A percentile compares a stretch with the other conserved stretches of the same genome.
These are phyloP conservation scores for Camptophora hylomeconis DNA, from an alignment of 2,329 filamentous ascomycete genomes.

Conservation along the genomic window DNA sequence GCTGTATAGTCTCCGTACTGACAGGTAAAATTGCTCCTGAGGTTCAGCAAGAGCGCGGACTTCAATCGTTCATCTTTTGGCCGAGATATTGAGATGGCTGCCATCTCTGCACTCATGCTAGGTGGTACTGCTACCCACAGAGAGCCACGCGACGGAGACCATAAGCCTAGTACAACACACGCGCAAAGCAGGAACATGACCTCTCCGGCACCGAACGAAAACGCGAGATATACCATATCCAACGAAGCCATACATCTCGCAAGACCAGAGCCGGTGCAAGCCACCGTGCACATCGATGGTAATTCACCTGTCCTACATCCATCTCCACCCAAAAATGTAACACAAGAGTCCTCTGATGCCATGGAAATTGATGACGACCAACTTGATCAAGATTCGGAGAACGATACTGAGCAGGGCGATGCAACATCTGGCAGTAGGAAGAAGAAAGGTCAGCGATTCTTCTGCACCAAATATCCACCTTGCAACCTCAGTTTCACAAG, in stretches of 20 bases:
- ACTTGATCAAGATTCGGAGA: conserved; percentile 54
- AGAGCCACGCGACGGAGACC: not conserved
- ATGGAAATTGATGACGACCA: conserved; percentile 31
- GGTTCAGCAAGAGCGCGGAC: no score
- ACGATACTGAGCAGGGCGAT: conserved; percentile 49
- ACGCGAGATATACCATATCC: conserved; percentile 1
- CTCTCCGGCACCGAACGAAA: conserved; percentile 1
- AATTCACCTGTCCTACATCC: no score
- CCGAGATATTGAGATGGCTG: no score
- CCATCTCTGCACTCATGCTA: conserved; percentile 5
- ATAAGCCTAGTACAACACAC: conserved; percentile 1
- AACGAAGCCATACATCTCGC: not conserved
- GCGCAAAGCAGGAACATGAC: conserved; percentile 1
- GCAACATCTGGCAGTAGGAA: conserved; percentile 66
- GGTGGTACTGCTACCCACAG: not conserved
- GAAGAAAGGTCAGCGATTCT: conserved; percentile 93
- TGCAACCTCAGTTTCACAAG: conserved; percentile 91
- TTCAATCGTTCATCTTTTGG: no score
- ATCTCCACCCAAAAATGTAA: not conserved
- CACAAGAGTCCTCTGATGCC: conserved; percentile 34
- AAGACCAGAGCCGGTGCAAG: not conserved
- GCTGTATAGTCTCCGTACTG: no score
- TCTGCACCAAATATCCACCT: conserved; percentile 87
- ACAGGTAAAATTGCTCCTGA: no score
- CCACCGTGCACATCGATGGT: no score